A percentile compares a stretch with the other conserved stretches of the same genome.
Evolutionary conservation across 1,284 basidiomycete genomes (phyloP).

Genomic region (Puccinia hordei): DNA sequence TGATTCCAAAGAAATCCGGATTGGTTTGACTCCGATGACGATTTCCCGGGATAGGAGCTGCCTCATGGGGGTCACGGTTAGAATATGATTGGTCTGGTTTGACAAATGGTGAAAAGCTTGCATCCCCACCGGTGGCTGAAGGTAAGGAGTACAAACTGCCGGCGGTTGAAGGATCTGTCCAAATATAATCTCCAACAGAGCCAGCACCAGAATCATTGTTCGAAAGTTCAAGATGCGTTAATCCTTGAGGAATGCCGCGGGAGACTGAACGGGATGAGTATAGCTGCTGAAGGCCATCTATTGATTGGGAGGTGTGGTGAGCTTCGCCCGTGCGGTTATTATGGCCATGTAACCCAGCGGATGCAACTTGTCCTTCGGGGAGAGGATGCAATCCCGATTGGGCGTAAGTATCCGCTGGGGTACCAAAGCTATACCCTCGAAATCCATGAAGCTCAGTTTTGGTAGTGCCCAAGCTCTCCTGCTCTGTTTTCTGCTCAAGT

Average conservation of each 20-base stretch:
- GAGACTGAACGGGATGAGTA: constrained; percentile 28
- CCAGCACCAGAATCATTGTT: background rate
- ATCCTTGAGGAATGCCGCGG: constrained; percentile 2
- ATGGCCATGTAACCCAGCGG: background rate
- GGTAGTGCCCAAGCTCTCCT: background rate
- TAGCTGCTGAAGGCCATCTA: constrained; percentile 10
- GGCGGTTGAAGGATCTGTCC: constrained; percentile 39
- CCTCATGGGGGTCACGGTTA: background rate
- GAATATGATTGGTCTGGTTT: constrained; percentile 25
- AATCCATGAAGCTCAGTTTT: constrained; percentile 1
- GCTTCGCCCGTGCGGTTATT: background rate
- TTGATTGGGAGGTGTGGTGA: background rate
- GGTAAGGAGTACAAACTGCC: background rate
- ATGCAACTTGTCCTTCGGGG: background rate
- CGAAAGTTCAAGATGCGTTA: constrained; percentile 25
- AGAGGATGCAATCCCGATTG: constrained; percentile 3
- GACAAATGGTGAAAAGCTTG: constrained; percentile 1
- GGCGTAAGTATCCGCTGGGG: constrained; percentile 12
- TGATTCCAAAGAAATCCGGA: constrained; percentile 37
- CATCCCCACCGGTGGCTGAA: background rate
- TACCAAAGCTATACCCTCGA: constrained; percentile 38
- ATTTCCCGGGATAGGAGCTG: background rate
- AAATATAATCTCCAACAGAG: constrained; percentile 7
- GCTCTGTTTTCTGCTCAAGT: constrained; percentile 32
- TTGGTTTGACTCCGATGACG: constrained; percentile 42